Conservation (phyloP, 2,329 filamentous ascomycete genomes). For the Fusarium papillatum region DNA sequence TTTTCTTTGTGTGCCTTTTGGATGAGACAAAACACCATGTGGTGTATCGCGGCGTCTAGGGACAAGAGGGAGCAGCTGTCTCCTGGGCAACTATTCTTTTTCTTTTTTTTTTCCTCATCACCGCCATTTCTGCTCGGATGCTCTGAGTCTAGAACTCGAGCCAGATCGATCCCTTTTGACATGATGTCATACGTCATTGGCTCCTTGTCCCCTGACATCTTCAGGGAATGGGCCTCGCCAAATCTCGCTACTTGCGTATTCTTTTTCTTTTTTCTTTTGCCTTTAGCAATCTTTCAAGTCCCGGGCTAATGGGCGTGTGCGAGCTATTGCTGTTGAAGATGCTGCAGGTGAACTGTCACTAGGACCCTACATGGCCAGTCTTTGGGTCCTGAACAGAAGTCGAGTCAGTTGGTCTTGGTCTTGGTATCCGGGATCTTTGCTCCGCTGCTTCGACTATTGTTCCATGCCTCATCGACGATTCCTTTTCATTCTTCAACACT, state of each 20-base stretch:
- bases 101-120: conserved; percentile 7
- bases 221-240: not conserved
- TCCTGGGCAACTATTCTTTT: not conserved
- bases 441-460: not conserved
- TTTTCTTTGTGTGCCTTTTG: conserved; percentile 17
- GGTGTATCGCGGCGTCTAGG: not conserved
- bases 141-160: conserved; percentile 1
- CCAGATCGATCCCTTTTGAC: not conserved
- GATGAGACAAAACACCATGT: not conserved
- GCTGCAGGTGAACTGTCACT: not conserved
- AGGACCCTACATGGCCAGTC: not conserved
- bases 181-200: conserved; percentile 10
- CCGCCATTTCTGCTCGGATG: conserved; percentile 10
- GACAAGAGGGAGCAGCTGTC: not conserved
- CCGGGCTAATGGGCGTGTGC: not conserved
- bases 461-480: not conserved
- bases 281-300: not conserved
- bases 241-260: conserved; percentile 4
- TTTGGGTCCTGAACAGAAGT: not conserved
- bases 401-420: not conserved
- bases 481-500: not conserved
- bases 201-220: not conserved
- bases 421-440: not conserved
- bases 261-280: not conserved
- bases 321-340: not conserved